Evolutionary conservation across 768 basidiomycete species (phyloP).

Genomic region (Hortiboletus campestris): DNA sequence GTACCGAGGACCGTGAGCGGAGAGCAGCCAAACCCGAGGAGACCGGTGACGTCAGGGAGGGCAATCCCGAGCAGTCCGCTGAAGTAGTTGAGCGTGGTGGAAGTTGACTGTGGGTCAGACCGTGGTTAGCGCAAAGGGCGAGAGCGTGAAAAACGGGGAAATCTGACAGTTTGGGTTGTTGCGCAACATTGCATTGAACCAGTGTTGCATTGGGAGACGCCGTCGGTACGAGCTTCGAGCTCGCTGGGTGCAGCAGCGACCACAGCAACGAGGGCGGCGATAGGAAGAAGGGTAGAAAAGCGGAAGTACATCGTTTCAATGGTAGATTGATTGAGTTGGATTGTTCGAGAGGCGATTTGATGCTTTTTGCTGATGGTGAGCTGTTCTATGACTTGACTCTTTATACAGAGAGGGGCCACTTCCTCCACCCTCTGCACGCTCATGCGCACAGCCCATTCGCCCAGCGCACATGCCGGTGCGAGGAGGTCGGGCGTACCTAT

Average conservation of each 20-base stretch:
- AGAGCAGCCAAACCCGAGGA: conserved; percentile 2
- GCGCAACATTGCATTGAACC: not conserved
- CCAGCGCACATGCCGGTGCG: not conserved
- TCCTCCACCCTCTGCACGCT: no score
- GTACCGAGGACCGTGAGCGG: not conserved
- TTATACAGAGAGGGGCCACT: conserved; percentile 14
- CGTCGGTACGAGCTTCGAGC: no score
- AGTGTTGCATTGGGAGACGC: no score
- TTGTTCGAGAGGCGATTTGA: not conserved
- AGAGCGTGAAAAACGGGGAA: not conserved
- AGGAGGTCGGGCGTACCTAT: not conserved
- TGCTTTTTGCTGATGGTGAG: not conserved
- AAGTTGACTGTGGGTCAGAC: not conserved
- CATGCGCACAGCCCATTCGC: not conserved
- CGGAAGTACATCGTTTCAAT: not conserved
- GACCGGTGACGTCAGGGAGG: not conserved
- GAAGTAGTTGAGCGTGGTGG: not conserved
- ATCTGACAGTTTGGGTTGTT: not conserved
- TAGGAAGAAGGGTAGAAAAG: no score
- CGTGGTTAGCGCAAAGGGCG: not conserved
- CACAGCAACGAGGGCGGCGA: no score
- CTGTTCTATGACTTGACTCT: not conserved
- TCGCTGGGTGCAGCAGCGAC: no score
- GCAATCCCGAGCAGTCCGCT: not conserved
- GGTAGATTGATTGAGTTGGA: not conserved